These are phyloP conservation scores for Cryptococcus sp. DNA, from an alignment of 1,284 basidiomycete genomes.

Conservation along the genomic window DNA sequence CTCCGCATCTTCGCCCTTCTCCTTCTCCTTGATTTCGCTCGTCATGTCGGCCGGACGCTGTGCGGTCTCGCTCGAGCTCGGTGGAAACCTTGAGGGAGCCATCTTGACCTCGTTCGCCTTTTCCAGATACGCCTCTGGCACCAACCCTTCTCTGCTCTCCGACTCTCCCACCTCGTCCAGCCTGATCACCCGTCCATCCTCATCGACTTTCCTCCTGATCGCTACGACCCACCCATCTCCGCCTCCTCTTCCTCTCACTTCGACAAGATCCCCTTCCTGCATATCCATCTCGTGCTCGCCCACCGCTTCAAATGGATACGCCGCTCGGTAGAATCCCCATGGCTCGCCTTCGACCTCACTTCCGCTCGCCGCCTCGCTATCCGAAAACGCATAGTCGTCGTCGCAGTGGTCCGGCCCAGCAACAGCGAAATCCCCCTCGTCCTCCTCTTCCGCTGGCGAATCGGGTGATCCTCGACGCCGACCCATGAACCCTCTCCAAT, in stretches of 20 bases:
- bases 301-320: constrained; percentile 38
- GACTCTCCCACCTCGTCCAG: not conserved
- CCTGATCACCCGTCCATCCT: constrained; percentile 12
- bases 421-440: constrained; percentile 12
- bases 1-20: no score
- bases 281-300: constrained; percentile 42
- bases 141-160: constrained; percentile 29
- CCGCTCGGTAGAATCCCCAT: constrained; percentile 35
- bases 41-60: no score
- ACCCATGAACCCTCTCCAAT: constrained; percentile 22
- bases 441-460: constrained; percentile 7
- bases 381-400: constrained; percentile 19
- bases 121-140: constrained; percentile 44
- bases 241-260: constrained; percentile 40
- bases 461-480: not conserved
- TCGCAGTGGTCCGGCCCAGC: constrained; percentile 15
- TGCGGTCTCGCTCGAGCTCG: no score
- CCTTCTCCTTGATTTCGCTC: no score
- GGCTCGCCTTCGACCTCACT: constrained; percentile 29
- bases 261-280: constrained; percentile 37
- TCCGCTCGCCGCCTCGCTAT: constrained; percentile 7
- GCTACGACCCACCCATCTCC: constrained; percentile 47
- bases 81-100: not conserved
- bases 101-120: constrained; percentile 13
- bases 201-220: constrained; percentile 14